Conservation (phyloP, 2,329 filamentous ascomycete species). For the Lasiodiplodia hormozganensis region DNA sequence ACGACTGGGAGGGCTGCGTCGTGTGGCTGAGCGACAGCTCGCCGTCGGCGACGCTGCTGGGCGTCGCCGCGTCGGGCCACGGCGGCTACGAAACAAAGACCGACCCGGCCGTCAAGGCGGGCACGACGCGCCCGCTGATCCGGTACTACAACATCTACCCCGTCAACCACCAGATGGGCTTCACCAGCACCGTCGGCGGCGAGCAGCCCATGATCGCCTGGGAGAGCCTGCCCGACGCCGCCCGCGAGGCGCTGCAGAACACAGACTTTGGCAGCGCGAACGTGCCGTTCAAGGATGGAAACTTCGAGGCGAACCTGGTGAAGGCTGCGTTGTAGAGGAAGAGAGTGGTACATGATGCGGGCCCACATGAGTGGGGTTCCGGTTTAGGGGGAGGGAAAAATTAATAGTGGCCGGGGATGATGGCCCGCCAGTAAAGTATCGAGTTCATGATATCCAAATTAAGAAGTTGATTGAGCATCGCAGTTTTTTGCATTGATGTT, state of each 20-base stretch:
- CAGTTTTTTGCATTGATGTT: not conserved
- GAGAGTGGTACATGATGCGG: not conserved
- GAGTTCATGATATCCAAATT: constrained; percentile 2
- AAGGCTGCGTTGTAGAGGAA: constrained; percentile 36
- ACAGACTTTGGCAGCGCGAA: constrained; percentile 57
- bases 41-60: constrained; percentile 42
- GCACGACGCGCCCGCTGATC: constrained; percentile 50
- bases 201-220: constrained; percentile 58
- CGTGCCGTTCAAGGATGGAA: constrained; percentile 56
- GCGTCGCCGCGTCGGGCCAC: constrained; percentile 61
- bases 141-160: constrained; percentile 59
- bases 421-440: not conserved
- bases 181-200: constrained; percentile 50
- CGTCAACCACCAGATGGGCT: constrained; percentile 55
- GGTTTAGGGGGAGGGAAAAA: too few species aligned
- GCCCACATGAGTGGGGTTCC: not conserved
- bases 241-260: constrained; percentile 51
- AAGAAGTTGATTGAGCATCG: not conserved
- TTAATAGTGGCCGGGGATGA: not conserved
- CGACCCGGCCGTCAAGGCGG: constrained; percentile 51
- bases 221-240: constrained; percentile 55
- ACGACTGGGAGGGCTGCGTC: constrained; percentile 64
- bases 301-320: constrained; percentile 55
- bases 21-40: constrained; percentile 53
- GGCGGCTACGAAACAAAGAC: constrained; percentile 56